phyloP scores from a whole-genome alignment of 441 rosid genomes.

The Euphorbia schlechtendalii region DNA sequence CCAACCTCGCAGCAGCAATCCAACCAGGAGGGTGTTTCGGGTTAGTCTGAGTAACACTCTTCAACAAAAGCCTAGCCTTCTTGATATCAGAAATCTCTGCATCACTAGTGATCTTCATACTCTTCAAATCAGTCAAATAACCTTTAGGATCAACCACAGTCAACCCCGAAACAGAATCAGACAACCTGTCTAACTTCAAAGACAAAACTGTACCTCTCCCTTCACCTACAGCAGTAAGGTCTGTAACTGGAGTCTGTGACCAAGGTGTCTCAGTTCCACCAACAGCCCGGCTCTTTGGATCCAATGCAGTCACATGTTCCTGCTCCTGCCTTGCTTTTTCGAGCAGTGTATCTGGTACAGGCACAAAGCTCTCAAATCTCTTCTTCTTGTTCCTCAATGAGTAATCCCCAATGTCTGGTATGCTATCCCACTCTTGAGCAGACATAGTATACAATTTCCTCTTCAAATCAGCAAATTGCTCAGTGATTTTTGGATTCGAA shows the following conservation, averaged over 20 bases:
- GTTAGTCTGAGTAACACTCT: constrained; percentile 82
- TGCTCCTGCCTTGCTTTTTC: constrained; percentile 94
- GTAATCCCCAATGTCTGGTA: constrained; percentile 89
- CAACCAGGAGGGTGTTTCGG: constrained; percentile 91
- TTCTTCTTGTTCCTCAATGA: constrained; percentile 79
- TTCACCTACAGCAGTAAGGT: constrained; percentile 88
- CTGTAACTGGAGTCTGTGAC: constrained; percentile 79
- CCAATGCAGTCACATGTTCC: constrained; percentile 89
- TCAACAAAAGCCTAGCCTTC: constrained; percentile 81
- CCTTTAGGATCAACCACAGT: constrained; percentile 97
- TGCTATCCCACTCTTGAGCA: constrained; percentile 76
- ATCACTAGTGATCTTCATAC: constrained; percentile 95
- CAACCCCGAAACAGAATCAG: constrained; percentile 78
- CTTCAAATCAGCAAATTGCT: constrained; percentile 92
- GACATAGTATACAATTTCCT: constrained; percentile 67
- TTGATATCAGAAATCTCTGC: constrained; percentile 89
- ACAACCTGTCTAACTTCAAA: constrained; percentile 76
- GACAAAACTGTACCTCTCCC: constrained; percentile 93
- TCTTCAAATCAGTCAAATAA: constrained; percentile 85
- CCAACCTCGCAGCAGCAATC: constrained; percentile 94
- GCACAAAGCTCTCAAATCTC: constrained; percentile 89
- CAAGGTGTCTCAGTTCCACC: constrained; percentile 88
- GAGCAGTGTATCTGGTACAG: constrained; percentile 74
- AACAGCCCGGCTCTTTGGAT: constrained; percentile 76
- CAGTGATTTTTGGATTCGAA: constrained; percentile 84